Base-by-base conservation (phyloP, 805 yeast genomes). In the Saccharomycopsis sp. region DNA sequence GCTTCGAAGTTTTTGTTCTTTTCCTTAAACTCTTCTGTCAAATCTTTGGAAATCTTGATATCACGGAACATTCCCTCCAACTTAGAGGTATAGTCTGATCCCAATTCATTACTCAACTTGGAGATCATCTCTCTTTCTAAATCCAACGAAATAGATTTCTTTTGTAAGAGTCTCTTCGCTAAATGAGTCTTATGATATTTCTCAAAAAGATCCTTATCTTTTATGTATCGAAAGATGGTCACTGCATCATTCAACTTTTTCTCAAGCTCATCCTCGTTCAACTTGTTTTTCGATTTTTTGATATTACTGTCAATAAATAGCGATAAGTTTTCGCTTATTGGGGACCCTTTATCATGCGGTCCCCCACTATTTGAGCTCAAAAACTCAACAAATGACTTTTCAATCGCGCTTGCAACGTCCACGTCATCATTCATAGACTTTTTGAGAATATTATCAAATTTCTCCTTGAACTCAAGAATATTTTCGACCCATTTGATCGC, bases 1-100 rank as follows among this genome's bases (percentile, higher is more conserved):
- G 80, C 76, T 3, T 78, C 79, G 60, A 82, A 70, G 69, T 71
- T 52, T 52, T 71, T 67, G 24, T 71, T 72, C 61, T 65, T 34
- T 48, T 58, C 48, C 29, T 70, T 67, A 67, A 79, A 82, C 41
- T 73, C 78, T 12, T 65, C 55, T 50, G 79, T 72, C 29, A 76
- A 64, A 24, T 80, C 86, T 51, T 71, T 73, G 0, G 91, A 85
- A 0, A 77, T 63, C 59, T 80, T 80, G 51, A 90, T 83, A 66
- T 91, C 97, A 65, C 85, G 80, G 62, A 89, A 82, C 97, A 91
- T 91, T 50, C 89, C 90, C 66, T 89, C 91, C 34, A 91, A 75
- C 64, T 87, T 87, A 2, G 88, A 80, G 0, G 96, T 83, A 56
- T 89, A 87, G 0, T 90, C 79, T 1, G 87, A 78, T 0, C 97